A percentile compares a stretch with the other conserved stretches of the same genome.
Evolutionary conservation across 2,329 filamentous ascomycete genomes (phyloP).

Genomic region (Moelleriella libera): DNA sequence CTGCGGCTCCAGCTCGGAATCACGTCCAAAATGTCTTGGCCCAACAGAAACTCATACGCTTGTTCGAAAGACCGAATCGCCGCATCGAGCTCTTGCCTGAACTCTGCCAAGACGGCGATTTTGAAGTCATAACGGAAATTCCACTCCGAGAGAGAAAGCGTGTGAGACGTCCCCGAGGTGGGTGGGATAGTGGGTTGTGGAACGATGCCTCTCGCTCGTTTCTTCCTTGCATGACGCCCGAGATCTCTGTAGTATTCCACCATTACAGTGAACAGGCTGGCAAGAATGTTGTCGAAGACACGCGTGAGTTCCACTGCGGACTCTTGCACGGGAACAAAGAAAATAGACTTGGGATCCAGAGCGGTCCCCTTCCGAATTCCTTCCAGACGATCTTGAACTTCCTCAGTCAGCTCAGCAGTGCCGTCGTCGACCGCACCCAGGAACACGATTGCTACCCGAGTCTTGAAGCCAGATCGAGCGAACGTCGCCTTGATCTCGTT

Average conservation of each 20-base stretch:
- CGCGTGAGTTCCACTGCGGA: slow-evolving; percentile 57
- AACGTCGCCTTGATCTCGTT: slow-evolving; percentile 60
- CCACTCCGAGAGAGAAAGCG: slow-evolving; percentile 76
- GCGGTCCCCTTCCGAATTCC: slow-evolving; percentile 67
- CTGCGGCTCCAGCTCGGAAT: slow-evolving; percentile 82
- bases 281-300: slow-evolving; percentile 60
- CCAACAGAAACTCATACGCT: slow-evolving; percentile 72
- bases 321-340: slow-evolving; percentile 65
- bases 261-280: slow-evolving; percentile 57
- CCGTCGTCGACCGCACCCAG: slow-evolving; percentile 15
- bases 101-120: slow-evolving; percentile 78
- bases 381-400: slow-evolving; percentile 53
- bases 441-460: slow-evolving; percentile 55
- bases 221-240: slow-evolving; percentile 81
- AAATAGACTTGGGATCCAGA: slow-evolving; percentile 72
- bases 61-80: slow-evolving; percentile 76
- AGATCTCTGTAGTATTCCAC: slow-evolving; percentile 90
- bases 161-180: slow-evolving; percentile 72
- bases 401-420: slow-evolving; percentile 43
- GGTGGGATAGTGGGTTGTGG: slow-evolving; percentile 74
- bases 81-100: slow-evolving; percentile 81
- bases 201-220: slow-evolving; percentile 64
- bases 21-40: slow-evolving; percentile 71
- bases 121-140: slow-evolving; percentile 94
- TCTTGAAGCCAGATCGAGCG: slow-evolving; percentile 58